Evolutionary conservation across 1,139 yeast species (phyloP).

Genomic region (Diutina catenulata): DNA sequence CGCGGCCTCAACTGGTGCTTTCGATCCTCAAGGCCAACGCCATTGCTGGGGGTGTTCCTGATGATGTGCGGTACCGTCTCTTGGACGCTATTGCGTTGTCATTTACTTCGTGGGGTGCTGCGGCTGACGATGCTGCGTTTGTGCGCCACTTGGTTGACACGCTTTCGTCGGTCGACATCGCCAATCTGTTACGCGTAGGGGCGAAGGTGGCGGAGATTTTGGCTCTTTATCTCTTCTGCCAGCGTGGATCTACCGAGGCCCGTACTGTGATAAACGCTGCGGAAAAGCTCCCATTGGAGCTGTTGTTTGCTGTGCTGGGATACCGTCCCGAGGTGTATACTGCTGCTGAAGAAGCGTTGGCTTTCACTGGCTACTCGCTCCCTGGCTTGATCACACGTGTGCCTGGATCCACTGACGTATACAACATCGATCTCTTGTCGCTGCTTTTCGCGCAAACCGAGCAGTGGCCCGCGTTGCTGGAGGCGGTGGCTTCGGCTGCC

Average conservation of each 20-base stretch:
- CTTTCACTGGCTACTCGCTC: conserved; percentile 37
- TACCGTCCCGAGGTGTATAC: conserved; percentile 31
- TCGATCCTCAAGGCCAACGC: conserved; percentile 50
- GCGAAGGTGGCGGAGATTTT: conserved; percentile 66
- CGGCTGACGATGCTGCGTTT: conserved; percentile 22
- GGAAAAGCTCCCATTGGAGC: conserved; percentile 14
- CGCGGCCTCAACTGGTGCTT: conserved; percentile 20
- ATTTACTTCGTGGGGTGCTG: conserved; percentile 58
- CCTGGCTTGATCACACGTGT: conserved; percentile 33
- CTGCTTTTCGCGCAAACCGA: conserved; percentile 34
- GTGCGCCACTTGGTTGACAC: background rate
- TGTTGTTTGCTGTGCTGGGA: conserved; percentile 22
- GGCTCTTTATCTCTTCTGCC: conserved; percentile 59
- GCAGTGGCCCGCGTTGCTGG: conserved; percentile 31
- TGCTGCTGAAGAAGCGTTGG: conserved; percentile 27
- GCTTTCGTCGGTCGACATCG: background rate
- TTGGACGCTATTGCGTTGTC: conserved; percentile 57
- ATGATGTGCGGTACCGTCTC: conserved; percentile 44
- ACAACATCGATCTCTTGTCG: conserved; percentile 56
- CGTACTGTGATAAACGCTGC: conserved; percentile 38
- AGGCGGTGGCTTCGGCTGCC: background rate
- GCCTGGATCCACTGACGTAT: conserved; percentile 28
- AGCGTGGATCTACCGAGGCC: too few relatives aligned
- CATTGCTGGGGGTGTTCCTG: conserved; percentile 42
- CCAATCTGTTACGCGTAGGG: conserved; percentile 10